These are phyloP conservation scores for Quercus aquifolioides DNA, from an alignment of 306 rosid genomes.

Conservation along the genomic window DNA sequence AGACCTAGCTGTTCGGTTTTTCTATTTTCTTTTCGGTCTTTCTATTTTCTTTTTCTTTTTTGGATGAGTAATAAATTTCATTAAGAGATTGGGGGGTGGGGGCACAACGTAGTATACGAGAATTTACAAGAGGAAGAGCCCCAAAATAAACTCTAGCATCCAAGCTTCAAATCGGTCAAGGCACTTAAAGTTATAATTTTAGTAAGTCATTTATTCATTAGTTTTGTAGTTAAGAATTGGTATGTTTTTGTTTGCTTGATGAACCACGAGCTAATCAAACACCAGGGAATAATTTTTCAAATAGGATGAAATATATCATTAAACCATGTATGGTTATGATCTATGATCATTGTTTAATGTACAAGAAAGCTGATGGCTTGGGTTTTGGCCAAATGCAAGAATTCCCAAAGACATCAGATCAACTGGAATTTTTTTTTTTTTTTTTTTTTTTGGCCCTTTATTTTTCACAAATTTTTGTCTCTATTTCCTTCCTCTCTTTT, in stretches of 20 bases:
- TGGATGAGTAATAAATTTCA: too few species aligned
- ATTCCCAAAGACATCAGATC: constrained; percentile 5
- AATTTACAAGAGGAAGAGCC: too few species aligned
- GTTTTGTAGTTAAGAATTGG: background rate
- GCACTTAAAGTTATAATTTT: too few species aligned
- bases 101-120: too few species aligned
- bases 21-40: too few species aligned
- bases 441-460: background rate
- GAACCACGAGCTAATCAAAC: background rate
- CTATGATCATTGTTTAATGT: constrained; percentile 21
- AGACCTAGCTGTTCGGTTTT: too few species aligned
- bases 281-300: background rate
- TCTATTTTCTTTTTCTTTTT: too few species aligned
- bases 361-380: constrained; percentile 24
- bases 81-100: too few species aligned
- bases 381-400: constrained; percentile 11
- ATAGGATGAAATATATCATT: background rate
- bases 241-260: background rate
- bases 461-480: constrained; percentile 16
- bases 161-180: too few species aligned
- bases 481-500: constrained; percentile 11
- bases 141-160: too few species aligned
- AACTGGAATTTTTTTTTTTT: background rate
- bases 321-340: constrained; percentile 1
- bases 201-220: too few species aligned